Evolutionary conservation across 2,329 filamentous ascomycete genomes (phyloP).

Genomic region (Venturia oleaginea): DNA sequence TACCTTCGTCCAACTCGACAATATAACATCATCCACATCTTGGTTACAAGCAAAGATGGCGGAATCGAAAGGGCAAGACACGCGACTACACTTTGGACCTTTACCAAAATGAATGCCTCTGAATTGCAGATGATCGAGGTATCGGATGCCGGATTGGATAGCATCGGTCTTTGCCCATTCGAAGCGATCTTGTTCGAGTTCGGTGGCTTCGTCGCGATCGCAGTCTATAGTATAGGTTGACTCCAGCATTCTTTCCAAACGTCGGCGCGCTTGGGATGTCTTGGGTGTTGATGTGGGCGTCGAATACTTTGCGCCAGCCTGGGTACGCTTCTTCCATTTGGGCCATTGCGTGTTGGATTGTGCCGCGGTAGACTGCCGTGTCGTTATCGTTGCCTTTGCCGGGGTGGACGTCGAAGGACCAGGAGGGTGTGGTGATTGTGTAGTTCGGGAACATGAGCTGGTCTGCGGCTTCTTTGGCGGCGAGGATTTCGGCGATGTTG

Average conservation of each 20-base stretch:
- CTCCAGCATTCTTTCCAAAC: background rate
- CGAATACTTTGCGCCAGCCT: background rate
- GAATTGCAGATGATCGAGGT: background rate
- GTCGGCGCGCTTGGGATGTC: background rate
- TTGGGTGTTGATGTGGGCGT: background rate
- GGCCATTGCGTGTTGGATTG: background rate
- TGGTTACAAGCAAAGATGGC: background rate
- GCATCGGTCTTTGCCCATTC: background rate
- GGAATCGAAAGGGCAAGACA: background rate
- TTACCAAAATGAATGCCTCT: background rate
- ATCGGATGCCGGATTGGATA: background rate
- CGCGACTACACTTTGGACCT: background rate
- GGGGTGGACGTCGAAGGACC: background rate
- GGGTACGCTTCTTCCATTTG: background rate
- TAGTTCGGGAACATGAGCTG: slow-evolving; percentile 1
- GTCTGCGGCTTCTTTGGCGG: background rate
- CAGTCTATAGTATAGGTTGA: background rate
- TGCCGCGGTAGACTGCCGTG: background rate
- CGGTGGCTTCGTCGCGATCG: background rate
- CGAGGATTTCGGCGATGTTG: background rate
- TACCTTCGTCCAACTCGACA: background rate
- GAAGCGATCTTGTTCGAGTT: background rate
- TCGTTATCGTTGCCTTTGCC: background rate
- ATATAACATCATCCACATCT: background rate
- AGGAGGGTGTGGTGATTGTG: background rate